Base-by-base conservation (phyloP, 805 yeast species). In the Saturnispora halmiae region DNA sequence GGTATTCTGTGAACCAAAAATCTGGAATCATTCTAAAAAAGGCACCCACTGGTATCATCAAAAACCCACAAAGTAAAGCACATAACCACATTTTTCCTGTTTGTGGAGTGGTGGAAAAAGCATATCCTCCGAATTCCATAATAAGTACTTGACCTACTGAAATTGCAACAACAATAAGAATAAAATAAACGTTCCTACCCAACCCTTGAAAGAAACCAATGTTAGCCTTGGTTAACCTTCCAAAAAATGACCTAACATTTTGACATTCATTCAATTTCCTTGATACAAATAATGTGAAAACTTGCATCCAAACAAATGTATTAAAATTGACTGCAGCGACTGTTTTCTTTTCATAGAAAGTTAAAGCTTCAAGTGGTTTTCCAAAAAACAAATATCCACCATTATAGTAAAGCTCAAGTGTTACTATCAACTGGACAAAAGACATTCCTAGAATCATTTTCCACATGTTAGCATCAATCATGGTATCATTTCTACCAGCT, bases 41-140 rank as follows among this genome's bases (percentile, higher is more conserved):
- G 15, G 69, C 57, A 42, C 96, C 97, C 34, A 76, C 71, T 0
- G 97, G 96, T 31, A 92, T 63, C 13, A 95, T 80, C 14, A 82
- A 36, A 47, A 82, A 57, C 24, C 97, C 97, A 63, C 94, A 76
- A 21, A 82, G 54, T 4, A 90, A 61, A 0, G 97, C 92, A 2
- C 86, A 77, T 1, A 74, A 92, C 98, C 98, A 94, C 82, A 79
- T 77, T 1, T 76, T 76, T 6, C 82, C 82, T 1, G 94, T 81
- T 61, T 83, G 94, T 46, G 80, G 71, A 2, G 75, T 75, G 48
- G 88, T 71, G 6, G 88, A 76, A 63, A 92, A 92, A 0, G 98
- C 96, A 31, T 90, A 83, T 42, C 99, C 98, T 41, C 99, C 99
- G 47, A 85, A 90, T 62, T 79, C 83, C 97, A 92, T 92, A 52